Conservation (phyloP, 176 grass and related monocot species). For the Tillandsia leiboldiana region DNA sequence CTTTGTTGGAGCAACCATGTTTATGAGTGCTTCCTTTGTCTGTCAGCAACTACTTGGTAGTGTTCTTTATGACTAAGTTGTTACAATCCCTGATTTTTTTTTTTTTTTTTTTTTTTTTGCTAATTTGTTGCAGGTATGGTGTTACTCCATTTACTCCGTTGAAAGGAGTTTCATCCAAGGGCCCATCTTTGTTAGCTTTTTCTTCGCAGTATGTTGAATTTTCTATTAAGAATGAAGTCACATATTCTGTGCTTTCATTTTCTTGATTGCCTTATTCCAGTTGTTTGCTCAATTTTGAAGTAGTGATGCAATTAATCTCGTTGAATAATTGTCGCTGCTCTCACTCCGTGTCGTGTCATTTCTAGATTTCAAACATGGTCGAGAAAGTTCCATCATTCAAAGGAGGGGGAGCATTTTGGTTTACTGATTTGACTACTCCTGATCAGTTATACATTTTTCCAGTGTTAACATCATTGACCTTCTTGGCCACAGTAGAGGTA, state of each 20-base stretch:
- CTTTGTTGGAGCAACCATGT: neutral
- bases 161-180: constrained; percentile 76
- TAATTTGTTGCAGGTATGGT: constrained; percentile 48
- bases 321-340: neutral
- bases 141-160: constrained; percentile 70
- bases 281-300: neutral
- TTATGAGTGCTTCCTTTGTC: no score
- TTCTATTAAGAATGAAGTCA: neutral
- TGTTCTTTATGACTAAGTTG: constrained; percentile 10
- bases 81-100: constrained; percentile 2
- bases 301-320: neutral
- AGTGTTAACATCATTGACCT: constrained; percentile 56
- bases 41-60: neutral
- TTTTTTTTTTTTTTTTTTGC: neutral
- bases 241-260: constrained; percentile 5
- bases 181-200: constrained; percentile 90
- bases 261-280: neutral
- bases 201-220: constrained; percentile 66
- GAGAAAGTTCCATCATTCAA: constrained; percentile 88
- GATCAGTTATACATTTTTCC: constrained; percentile 63
- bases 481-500: constrained; percentile 83
- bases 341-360: neutral
- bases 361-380: constrained; percentile 86
- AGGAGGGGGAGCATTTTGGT: constrained; percentile 83
- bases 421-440: constrained; percentile 85